Base-by-base conservation (phyloP, 1,139 yeast genomes). In the Pichia sp. region DNA sequence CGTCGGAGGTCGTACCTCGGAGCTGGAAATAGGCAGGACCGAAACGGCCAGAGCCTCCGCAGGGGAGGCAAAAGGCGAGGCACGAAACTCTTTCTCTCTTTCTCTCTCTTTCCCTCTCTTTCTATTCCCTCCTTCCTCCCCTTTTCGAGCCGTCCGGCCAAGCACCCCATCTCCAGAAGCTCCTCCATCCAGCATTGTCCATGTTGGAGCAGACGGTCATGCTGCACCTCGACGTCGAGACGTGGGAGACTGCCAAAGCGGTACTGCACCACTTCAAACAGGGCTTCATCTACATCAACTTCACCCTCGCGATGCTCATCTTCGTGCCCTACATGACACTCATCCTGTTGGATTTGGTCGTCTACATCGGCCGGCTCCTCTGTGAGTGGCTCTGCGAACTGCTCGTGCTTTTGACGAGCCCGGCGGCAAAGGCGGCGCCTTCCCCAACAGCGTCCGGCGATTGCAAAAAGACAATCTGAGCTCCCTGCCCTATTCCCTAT, bases 261-360 rank as follows among this genome's bases (percentile, higher is more conserved):
- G 32, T 8, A n/a, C 13, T 52, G 50, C 31, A 8, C 45, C 15
- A 31, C 51, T 31, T 59, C 47, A 63, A 63, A 45, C 50, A 54
- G 43, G 42, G 55, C n/a, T 57, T 65, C 45, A 62, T 65, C 38
- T 61, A 57, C 47, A 40, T 60, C 50, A 65, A 64, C 46, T 55
- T 53, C 47, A 42, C 54, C 8, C 5, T 54, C 26, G 55, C 59
- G 3, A 54, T 54, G 59, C 6, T 45, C n/a, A 52, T 56, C 4
- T 56, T 64, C 32, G 54, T 57, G 5, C 67, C 67, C 11, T 62
- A 62, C 53, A 43, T 64, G 54, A 31, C 55, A 1, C 47, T 62
- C 8, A 54, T 66, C 15, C 34, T 55, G 8, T 52, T 58, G 19
- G 70, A 66, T 34, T 10, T 65, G 13, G 29, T 61, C 15, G 62